Evolutionary conservation across 176 grass and related monocot genomes (phyloP).

Genomic region (Bonia amplexicaulis): DNA sequence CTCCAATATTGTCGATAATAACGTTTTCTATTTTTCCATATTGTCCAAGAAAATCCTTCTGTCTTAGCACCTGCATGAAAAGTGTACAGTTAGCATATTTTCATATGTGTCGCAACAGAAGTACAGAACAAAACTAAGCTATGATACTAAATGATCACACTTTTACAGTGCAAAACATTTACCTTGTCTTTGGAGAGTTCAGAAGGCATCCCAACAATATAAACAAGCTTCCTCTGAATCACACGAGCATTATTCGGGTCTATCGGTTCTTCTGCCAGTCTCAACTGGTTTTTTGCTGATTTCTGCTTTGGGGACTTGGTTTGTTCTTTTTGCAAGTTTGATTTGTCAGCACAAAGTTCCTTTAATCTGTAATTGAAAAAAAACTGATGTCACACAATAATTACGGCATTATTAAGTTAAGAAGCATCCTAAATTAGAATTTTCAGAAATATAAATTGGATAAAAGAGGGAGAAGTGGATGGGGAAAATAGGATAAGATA

Average conservation of each 20-base stretch:
- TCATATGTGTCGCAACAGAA: not conserved
- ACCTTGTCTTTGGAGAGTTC: constrained; percentile 49
- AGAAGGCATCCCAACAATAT: constrained; percentile 60
- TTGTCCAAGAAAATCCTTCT: constrained; percentile 54
- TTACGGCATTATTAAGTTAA: not conserved
- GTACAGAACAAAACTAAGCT: not conserved
- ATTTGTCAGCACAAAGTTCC: constrained; percentile 34
- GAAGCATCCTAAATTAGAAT: not conserved
- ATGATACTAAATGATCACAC: not conserved
- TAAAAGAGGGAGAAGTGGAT: not conserved
- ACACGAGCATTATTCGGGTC: constrained; percentile 48
- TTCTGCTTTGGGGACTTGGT: constrained; percentile 37
- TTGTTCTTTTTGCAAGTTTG: constrained; percentile 44
- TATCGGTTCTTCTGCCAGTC: constrained; percentile 27
- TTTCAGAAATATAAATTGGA: not conserved
- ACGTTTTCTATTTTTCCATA: constrained; percentile 70
- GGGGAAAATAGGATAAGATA: not conserved
- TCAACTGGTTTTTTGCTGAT: constrained; percentile 29
- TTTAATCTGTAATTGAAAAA: constrained; percentile 34
- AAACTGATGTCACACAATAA: not conserved
- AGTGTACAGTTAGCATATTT: not conserved
- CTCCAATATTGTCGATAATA: constrained; percentile 53
- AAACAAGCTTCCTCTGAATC: constrained; percentile 63
- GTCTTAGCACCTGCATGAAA: constrained; percentile 44
- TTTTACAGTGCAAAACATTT: not conserved